A percentile compares a stretch with the other conserved stretches of the same genome.
Evolutionary conservation across 805 yeast genomes (phyloP).

Genomic region (Yarrowia osloensis): DNA sequence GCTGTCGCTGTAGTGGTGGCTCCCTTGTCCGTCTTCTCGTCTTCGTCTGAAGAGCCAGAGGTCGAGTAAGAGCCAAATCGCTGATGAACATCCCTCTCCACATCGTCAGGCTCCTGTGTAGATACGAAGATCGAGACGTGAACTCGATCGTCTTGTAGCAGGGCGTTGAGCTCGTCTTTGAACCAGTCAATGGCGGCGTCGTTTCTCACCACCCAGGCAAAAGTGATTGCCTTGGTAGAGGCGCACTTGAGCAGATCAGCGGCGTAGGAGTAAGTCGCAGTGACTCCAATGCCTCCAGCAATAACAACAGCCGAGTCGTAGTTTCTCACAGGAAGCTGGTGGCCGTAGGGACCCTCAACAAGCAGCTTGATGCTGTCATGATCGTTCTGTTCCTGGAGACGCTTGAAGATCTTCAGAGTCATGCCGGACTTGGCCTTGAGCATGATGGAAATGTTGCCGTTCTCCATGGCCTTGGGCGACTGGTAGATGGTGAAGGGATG

Average conservation of each 20-base stretch:
- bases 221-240: conserved; percentile 34
- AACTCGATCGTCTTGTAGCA: conserved; percentile 38
- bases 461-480: conserved; percentile 41
- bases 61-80: not conserved
- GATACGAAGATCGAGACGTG: conserved; percentile 44
- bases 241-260: conserved; percentile 32
- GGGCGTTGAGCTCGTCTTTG: conserved; percentile 37
- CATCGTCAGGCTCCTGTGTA: conserved; percentile 29
- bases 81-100: not conserved
- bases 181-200: conserved; percentile 41
- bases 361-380: conserved; percentile 46
- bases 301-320: conserved; percentile 60
- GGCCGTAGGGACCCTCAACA: conserved; percentile 78
- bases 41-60: not conserved
- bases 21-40: conserved; percentile 31
- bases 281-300: conserved; percentile 78
- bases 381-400: conserved; percentile 37
- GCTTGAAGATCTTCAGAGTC: conserved; percentile 47
- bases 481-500: conserved; percentile 64
- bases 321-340: conserved; percentile 50
- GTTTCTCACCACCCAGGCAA: conserved; percentile 42
- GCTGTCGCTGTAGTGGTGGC: conserved; percentile 6
- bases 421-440: conserved; percentile 58
- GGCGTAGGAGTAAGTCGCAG: conserved; percentile 56
- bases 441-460: conserved; percentile 51